Conservation (phyloP, 2,329 filamentous ascomycete genomes). For the Phoma sp. region DNA sequence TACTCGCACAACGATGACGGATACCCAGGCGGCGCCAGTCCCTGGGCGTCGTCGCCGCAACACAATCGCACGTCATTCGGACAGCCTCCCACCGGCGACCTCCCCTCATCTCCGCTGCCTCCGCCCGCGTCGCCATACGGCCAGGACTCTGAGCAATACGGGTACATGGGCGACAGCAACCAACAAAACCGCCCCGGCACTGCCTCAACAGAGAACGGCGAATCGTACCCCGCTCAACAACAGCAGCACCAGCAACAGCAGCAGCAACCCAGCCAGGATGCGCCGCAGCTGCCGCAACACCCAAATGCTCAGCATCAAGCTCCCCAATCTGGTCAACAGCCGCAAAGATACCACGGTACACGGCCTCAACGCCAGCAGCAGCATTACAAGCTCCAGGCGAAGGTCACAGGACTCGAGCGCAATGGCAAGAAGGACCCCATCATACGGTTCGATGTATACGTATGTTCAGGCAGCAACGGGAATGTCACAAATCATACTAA, state of each 20-base stretch:
- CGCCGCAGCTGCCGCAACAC: constrained; percentile 33
- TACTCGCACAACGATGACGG: constrained; percentile 67
- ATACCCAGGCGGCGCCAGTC: constrained; percentile 62
- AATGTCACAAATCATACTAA: constrained; percentile 13
- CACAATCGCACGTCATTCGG: constrained; percentile 57
- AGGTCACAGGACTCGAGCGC: constrained; percentile 91
- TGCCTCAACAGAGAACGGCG: constrained; percentile 41
- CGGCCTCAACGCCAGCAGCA: constrained; percentile 60
- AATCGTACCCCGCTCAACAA: constrained; percentile 38
- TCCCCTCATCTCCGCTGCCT: constrained; percentile 49
- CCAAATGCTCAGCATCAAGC: constrained; percentile 47
- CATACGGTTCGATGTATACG: constrained; percentile 93
- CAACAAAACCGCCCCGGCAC: constrained; percentile 32
- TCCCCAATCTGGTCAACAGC: constrained; percentile 48
- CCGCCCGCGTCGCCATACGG: constrained; percentile 49
- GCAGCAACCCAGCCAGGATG: constrained; percentile 44
- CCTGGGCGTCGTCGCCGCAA: constrained; percentile 68
- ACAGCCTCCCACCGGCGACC: constrained; percentile 51
- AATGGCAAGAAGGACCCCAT: constrained; percentile 96
- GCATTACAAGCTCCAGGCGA: constrained; percentile 86
- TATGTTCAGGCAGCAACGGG: constrained; percentile 53
- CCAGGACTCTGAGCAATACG: constrained; percentile 42
- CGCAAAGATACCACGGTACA: constrained; percentile 54
- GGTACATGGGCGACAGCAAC: constrained; percentile 42
- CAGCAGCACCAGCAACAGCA: constrained; percentile 40